Percentiles rank a stretch among this genome's conserved stretches.
These are phyloP conservation scores for Blepharisma japonicum DNA, from an alignment of 73 alveolate genomes.

Conservation along the genomic window DNA sequence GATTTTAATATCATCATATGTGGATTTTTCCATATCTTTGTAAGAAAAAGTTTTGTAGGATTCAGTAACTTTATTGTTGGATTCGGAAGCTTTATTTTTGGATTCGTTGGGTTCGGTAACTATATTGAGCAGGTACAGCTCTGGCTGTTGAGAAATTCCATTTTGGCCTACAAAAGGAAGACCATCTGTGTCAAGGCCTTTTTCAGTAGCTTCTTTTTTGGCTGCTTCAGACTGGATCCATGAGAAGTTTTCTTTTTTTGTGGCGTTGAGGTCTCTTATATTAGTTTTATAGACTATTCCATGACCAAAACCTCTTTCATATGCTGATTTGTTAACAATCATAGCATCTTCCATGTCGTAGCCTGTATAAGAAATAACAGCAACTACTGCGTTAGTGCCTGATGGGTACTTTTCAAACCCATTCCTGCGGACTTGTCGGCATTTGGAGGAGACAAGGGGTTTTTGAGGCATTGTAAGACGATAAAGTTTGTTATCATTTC, in stretches of 20 bases:
- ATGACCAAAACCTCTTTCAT: constrained; percentile 99
- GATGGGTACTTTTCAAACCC: constrained; percentile 95
- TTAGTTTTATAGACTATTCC: constrained; percentile 90
- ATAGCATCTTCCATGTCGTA: constrained; percentile 99
- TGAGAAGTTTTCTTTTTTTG: constrained; percentile 47
- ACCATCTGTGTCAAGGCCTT: constrained; percentile 91
- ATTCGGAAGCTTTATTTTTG: constrained; percentile 54
- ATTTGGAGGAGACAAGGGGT: constrained; percentile 81
- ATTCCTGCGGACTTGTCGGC: constrained; percentile 73
- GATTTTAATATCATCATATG: constrained; percentile 78
- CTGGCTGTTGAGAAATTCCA: constrained; percentile 67
- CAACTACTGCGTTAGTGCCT: constrained; percentile 99
- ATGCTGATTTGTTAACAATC: constrained; percentile 95
- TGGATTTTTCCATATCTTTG: constrained; percentile 93
- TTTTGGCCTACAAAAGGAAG: constrained; percentile 83
- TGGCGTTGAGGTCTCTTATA: constrained; percentile 23
- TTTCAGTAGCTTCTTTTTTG: constrained; percentile 51
- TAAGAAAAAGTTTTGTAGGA: constrained; percentile 61
- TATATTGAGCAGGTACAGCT: too few relatives aligned
- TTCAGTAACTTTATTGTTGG: constrained; percentile 64
- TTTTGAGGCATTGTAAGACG: constrained; percentile 75
- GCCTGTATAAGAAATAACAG: constrained; percentile 99
- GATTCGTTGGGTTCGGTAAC: constrained; percentile 15
- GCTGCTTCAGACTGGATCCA: constrained; percentile 52
- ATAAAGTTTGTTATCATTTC: constrained; percentile 87